phyloP scores from a whole-genome alignment of 495 filamentous ascomycete species.

The Penicillium macrosclerotiorum region DNA sequence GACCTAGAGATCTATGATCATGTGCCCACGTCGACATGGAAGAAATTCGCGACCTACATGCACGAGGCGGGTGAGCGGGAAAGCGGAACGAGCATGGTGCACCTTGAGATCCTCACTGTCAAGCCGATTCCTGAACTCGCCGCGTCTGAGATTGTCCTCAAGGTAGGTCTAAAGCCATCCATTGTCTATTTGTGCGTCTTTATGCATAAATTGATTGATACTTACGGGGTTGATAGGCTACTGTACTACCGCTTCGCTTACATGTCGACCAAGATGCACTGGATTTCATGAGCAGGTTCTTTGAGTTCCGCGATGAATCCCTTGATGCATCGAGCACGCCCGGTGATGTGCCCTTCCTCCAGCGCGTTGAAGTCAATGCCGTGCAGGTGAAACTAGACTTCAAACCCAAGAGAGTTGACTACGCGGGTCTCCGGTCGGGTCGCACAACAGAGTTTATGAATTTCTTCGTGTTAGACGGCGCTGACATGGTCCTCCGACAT shows the following conservation, averaged over 20 bases:
- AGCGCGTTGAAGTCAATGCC: slow-evolving; percentile 81
- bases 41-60: slow-evolving; percentile 94
- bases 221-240: slow-evolving; percentile 57
- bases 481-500: slow-evolving; percentile 82
- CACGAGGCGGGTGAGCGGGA: slow-evolving; percentile 81
- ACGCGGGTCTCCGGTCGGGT: slow-evolving; percentile 91
- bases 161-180: too few species aligned
- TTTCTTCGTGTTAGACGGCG: slow-evolving; percentile 86
- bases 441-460: slow-evolving; percentile 99
- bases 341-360: slow-evolving; percentile 81
- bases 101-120: slow-evolving; percentile 84
- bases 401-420: slow-evolving; percentile 96
- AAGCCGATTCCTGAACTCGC: slow-evolving; percentile 78
- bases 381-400: slow-evolving; percentile 87
- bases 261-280: slow-evolving; percentile 98
- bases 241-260: slow-evolving; percentile 79
- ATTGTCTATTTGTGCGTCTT: too few species aligned
- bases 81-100: slow-evolving; percentile 81
- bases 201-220: too few species aligned
- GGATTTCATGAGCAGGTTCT: slow-evolving; percentile 95
- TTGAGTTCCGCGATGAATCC: slow-evolving; percentile 90
- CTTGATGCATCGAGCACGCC: slow-evolving; percentile 48
- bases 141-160: slow-evolving; percentile 87
- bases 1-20: slow-evolving; percentile 94
- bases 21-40: slow-evolving; percentile 94